phyloP scores from a whole-genome alignment of 2,329 filamentous ascomycete species.

The Pestalotiopsis sp. region DNA sequence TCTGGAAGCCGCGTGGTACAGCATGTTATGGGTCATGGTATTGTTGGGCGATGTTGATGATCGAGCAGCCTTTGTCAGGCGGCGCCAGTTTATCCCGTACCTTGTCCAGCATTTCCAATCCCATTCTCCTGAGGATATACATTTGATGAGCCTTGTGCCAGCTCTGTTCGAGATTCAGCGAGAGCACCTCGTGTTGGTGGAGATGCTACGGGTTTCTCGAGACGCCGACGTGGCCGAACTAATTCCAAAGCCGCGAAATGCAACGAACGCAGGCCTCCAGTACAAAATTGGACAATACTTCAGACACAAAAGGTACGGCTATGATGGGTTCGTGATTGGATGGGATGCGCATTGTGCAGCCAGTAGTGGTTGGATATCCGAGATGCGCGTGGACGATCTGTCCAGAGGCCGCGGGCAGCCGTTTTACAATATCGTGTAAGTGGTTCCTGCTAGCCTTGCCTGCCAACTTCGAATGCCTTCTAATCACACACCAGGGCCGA shows the following conservation, averaged over 20 bases:
- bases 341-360: conserved; percentile 47
- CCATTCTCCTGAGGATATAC: conserved; percentile 17
- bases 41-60: conserved; percentile 13
- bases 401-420: conserved; percentile 58
- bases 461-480: background rate
- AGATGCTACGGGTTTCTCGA: background rate
- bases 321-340: conserved; percentile 62
- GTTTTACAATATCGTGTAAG: conserved; percentile 64
- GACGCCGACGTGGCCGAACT: background rate
- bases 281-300: conserved; percentile 62
- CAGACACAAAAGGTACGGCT: conserved; percentile 59
- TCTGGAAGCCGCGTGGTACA: conserved; percentile 16
- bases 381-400: conserved; percentile 61
- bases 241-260: background rate
- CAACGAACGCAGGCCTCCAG: conserved; percentile 12
- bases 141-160: conserved; percentile 6
- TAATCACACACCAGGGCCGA: conserved; percentile 38
- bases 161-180: background rate
- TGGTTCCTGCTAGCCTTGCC: background rate
- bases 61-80: background rate
- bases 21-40: conserved; percentile 16
- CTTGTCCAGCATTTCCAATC: conserved; percentile 13
- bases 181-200: background rate
- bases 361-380: conserved; percentile 59
- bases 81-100: conserved; percentile 9